These are phyloP conservation scores for Irpex lacteus DNA, from an alignment of 1,284 basidiomycete species.

Conservation along the genomic window DNA sequence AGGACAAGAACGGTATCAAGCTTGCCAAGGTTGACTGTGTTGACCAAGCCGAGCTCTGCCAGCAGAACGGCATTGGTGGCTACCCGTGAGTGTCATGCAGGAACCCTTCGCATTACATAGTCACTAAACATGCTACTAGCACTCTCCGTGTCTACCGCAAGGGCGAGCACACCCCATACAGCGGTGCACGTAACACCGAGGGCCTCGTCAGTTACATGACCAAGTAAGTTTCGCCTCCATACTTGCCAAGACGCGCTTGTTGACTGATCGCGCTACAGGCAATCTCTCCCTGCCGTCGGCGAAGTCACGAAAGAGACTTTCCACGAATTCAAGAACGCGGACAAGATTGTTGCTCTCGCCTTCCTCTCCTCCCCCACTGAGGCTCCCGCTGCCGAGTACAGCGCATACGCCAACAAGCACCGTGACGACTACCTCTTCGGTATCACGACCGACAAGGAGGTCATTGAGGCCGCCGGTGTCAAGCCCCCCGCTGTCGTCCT, in stretches of 20 bases:
- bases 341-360: slow-evolving; percentile 90
- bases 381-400: slow-evolving; percentile 72
- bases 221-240: slow-evolving; percentile 60
- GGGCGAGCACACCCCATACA: slow-evolving; percentile 78
- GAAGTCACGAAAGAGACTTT: slow-evolving; percentile 75
- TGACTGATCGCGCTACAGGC: slow-evolving; percentile 46
- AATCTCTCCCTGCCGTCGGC: slow-evolving; percentile 93
- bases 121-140: slow-evolving; percentile 31
- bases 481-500: slow-evolving; percentile 83
- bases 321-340: slow-evolving; percentile 84
- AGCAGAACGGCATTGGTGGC: slow-evolving; percentile 81
- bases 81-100: slow-evolving; percentile 73
- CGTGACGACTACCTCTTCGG: slow-evolving; percentile 96
- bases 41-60: slow-evolving; percentile 84
- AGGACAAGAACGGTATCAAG: slow-evolving; percentile 80
- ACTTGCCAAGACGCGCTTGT: neutral
- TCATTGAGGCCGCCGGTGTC: slow-evolving; percentile 71
- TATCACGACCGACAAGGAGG: slow-evolving; percentile 69
- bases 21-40: slow-evolving; percentile 97
- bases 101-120: neutral
- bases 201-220: slow-evolving; percentile 98
- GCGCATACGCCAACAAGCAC: slow-evolving; percentile 77
- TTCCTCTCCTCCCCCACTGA: slow-evolving; percentile 74
- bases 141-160: slow-evolving; percentile 91
- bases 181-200: slow-evolving; percentile 90